Evolutionary conservation across 1,284 basidiomycete species (phyloP).

Genomic region (Macrocystidia cucumis): DNA sequence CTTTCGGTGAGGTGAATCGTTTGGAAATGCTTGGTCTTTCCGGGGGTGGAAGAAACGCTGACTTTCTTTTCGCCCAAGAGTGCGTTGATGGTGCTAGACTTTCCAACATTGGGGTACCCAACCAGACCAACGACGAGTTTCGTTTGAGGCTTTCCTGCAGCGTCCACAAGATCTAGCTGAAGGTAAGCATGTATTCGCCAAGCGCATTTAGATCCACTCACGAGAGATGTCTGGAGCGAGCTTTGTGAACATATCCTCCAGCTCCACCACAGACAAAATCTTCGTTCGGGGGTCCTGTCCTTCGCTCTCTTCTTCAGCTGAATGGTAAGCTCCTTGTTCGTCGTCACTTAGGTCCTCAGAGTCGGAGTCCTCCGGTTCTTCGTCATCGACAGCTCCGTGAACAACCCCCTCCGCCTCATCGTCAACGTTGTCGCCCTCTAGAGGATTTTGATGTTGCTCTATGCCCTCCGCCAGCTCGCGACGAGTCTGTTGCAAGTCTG

Average conservation of each 20-base stretch:
- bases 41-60: constrained; percentile 93
- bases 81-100: constrained; percentile 97
- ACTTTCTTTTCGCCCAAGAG: constrained; percentile 98
- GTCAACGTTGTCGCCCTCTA: constrained; percentile 16
- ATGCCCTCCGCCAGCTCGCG: constrained; percentile 40
- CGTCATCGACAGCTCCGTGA: constrained; percentile 14
- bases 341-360: constrained; percentile 16
- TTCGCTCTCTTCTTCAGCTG: constrained; percentile 46
- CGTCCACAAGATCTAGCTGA: constrained; percentile 67
- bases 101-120: constrained; percentile 98
- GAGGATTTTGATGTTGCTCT: constrained; percentile 12
- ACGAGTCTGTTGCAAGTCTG: constrained; percentile 74
- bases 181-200: too few relatives aligned
- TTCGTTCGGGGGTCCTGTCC: constrained; percentile 65
- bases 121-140: constrained; percentile 98
- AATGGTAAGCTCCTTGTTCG: constrained; percentile 32
- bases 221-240: constrained; percentile 74
- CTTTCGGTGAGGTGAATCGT: constrained; percentile 88
- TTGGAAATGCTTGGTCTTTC: constrained; percentile 99
- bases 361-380: constrained; percentile 15
- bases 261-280: constrained; percentile 83
- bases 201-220: constrained; percentile 28
- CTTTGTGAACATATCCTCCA: constrained; percentile 81
- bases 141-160: constrained; percentile 72
- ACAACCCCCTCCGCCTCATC: constrained; percentile 23